Percentiles rank a stretch among this genome's conserved stretches.
phyloP scores from a whole-genome alignment of 2,329 filamentous ascomycete species.

The Paecilomyces fulvus region DNA sequence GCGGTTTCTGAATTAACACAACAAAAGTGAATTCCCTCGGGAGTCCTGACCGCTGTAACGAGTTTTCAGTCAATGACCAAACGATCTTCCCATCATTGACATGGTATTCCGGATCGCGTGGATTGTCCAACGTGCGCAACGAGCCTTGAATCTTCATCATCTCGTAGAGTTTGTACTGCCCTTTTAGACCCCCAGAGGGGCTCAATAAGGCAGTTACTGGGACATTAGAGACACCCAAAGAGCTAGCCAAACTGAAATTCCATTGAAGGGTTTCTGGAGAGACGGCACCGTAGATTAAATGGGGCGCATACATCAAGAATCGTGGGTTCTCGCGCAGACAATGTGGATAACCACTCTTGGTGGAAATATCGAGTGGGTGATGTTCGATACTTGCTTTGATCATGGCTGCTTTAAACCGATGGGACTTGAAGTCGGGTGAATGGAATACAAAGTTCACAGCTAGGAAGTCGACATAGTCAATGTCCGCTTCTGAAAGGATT shows the following conservation, averaged over 20 bases:
- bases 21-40: slow-evolving; percentile 46
- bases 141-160: slow-evolving; percentile 46
- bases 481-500: slow-evolving; percentile 33
- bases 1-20: slow-evolving; percentile 40
- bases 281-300: slow-evolving; percentile 41
- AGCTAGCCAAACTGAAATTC: slow-evolving; percentile 40
- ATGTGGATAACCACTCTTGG: neutral
- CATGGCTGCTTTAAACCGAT: slow-evolving; percentile 42
- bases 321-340: slow-evolving; percentile 24
- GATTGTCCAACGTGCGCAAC: slow-evolving; percentile 31
- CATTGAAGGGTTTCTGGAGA: slow-evolving; percentile 42
- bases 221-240: slow-evolving; percentile 38
- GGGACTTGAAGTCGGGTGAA: slow-evolving; percentile 31
- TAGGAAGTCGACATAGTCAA: slow-evolving; percentile 41
- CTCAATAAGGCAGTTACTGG: slow-evolving; percentile 35
- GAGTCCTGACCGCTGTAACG: slow-evolving; percentile 40
- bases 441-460: slow-evolving; percentile 45
- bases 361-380: slow-evolving; percentile 3
- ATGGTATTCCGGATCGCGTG: slow-evolving; percentile 27
- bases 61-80: slow-evolving; percentile 45
- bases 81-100: slow-evolving; percentile 39
- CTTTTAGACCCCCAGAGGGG: slow-evolving; percentile 33
- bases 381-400: slow-evolving; percentile 34
- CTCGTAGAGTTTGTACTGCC: slow-evolving; percentile 38
- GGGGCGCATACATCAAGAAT: slow-evolving; percentile 44